Percentiles rank a stretch among this genome's conserved stretches.
phyloP scores from a whole-genome alignment of 306 rosid species.

The Sicyos baderoa region DNA sequence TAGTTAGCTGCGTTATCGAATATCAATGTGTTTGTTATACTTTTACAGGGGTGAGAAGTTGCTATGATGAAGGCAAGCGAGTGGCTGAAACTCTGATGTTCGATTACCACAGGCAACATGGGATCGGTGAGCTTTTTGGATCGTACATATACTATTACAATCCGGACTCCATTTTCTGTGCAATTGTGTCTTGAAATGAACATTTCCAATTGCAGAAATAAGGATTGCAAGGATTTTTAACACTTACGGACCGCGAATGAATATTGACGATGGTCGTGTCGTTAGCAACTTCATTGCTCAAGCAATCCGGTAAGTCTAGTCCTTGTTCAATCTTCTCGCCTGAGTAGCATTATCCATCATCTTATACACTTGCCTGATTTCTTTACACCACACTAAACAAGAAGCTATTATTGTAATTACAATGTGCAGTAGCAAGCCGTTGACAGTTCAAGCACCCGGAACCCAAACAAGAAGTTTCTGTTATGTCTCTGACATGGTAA shows the following conservation, averaged over 20 bases:
- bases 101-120: conserved; percentile 97
- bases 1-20: background rate
- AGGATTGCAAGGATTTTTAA: conserved; percentile 93
- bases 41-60: conserved; percentile 68
- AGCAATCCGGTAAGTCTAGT: conserved; percentile 64
- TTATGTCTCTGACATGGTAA: conserved; percentile 50
- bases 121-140: conserved; percentile 41
- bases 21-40: background rate
- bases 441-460: conserved; percentile 51
- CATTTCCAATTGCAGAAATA: conserved; percentile 38
- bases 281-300: conserved; percentile 98
- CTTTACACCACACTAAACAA: background rate
- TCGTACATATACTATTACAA: background rate
- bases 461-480: conserved; percentile 50
- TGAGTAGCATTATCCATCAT: background rate
- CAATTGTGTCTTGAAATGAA: background rate
- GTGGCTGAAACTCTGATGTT: conserved; percentile 99
- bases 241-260: conserved; percentile 99
- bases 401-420: background rate
- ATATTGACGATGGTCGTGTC: conserved; percentile 94
- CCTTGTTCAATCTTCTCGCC: background rate
- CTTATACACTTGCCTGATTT: background rate
- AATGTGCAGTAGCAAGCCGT: conserved; percentile 49
- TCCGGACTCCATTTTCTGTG: background rate
- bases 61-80: conserved; percentile 97